These are phyloP conservation scores for Naganishia sp. DNA, from an alignment of 1,284 basidiomycete genomes.

Conservation along the genomic window DNA sequence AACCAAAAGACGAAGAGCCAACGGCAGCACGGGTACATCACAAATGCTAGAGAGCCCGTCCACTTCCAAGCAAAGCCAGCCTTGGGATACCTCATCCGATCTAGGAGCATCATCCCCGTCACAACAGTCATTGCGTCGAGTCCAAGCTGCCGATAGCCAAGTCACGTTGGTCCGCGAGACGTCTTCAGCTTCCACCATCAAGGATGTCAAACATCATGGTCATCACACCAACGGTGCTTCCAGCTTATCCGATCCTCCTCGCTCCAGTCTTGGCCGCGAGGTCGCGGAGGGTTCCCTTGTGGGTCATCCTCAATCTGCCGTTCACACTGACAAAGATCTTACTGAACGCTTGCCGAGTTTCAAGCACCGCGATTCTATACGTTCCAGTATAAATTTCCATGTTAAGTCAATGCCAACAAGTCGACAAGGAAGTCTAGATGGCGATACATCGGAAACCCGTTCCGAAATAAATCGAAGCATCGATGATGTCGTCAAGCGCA, in stretches of 20 bases:
- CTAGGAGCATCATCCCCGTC: neutral
- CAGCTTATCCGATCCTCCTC: constrained; percentile 49
- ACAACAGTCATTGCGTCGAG: constrained; percentile 2
- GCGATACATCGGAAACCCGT: constrained; percentile 10
- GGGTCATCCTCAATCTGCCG: constrained; percentile 68
- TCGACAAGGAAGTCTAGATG: constrained; percentile 21
- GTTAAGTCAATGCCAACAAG: constrained; percentile 23
- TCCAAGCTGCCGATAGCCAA: constrained; percentile 17
- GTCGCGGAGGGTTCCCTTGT: constrained; percentile 80
- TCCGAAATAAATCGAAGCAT: constrained; percentile 20
- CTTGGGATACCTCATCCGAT: constrained; percentile 4
- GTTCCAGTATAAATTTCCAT: constrained; percentile 24
- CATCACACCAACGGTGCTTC: constrained; percentile 46
- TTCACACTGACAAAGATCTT: constrained; percentile 41
- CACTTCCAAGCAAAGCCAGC: neutral
- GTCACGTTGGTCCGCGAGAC: constrained; percentile 29
- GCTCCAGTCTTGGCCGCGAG: constrained; percentile 51
- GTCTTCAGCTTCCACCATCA: constrained; percentile 33
- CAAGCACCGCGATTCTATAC: constrained; percentile 11
- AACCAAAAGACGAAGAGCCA: constrained; percentile 26
- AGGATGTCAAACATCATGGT: constrained; percentile 16
- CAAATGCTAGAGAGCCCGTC: constrained; percentile 6
- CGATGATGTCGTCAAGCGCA: constrained; percentile 30
- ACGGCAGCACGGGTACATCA: constrained; percentile 4
- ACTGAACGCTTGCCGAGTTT: neutral